Evolutionary conservation across 1,139 yeast species (phyloP).

Genomic region (Martiniozyma asiatica): DNA sequence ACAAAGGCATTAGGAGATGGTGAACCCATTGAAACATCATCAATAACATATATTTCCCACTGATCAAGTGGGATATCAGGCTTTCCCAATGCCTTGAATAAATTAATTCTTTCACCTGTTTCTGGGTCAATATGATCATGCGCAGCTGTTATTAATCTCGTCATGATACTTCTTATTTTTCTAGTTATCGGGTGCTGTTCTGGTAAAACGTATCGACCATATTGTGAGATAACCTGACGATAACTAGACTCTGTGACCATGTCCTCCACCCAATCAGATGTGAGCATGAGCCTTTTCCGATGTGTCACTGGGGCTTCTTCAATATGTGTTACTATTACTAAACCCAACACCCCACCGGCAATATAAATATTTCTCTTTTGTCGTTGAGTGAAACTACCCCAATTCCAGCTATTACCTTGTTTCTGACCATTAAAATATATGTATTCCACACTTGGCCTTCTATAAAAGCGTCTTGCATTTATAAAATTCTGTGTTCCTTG

Average conservation of each 20-base stretch:
- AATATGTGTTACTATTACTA: constrained; percentile 51
- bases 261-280: constrained; percentile 56
- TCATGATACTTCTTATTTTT: constrained; percentile 49
- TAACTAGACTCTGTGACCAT: constrained; percentile 63
- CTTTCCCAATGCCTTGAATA: constrained; percentile 16
- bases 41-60: constrained; percentile 78
- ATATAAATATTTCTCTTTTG: constrained; percentile 9
- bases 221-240: constrained; percentile 42
- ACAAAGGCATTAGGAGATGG: constrained; percentile 91
- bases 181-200: constrained; percentile 40
- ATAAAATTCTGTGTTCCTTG: no score
- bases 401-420: constrained; percentile 5
- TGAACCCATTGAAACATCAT: constrained; percentile 35
- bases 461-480: no score
- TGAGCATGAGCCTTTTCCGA: constrained; percentile 60
- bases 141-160: constrained; percentile 50
- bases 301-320: constrained; percentile 79
- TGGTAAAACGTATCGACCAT: constrained; percentile 36
- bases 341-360: constrained; percentile 19
- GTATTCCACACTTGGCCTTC: constrained; percentile 8
- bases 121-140: constrained; percentile 26
- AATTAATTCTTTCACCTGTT: constrained; percentile 17
- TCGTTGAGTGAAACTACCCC: constrained; percentile 8
- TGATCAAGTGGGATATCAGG: constrained; percentile 27
- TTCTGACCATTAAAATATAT: constrained; percentile 15